Conservation (phyloP, 140 eudicot species). For the Anethum foeniculum region DNA sequence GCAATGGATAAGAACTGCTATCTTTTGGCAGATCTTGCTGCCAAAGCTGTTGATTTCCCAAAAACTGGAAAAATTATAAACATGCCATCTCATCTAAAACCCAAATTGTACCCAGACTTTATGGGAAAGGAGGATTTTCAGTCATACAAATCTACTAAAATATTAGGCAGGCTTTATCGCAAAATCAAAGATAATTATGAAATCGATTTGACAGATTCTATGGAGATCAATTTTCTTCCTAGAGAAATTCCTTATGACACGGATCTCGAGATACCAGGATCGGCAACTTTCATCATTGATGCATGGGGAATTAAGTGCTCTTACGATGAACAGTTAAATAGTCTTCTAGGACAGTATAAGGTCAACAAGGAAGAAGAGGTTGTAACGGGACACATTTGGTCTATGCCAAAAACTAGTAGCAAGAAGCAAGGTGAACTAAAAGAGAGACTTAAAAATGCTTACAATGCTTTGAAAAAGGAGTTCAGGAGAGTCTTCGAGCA, state of each 20-base stretch:
- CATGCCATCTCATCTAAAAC: constrained; percentile 58
- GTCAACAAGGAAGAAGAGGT: constrained; percentile 80
- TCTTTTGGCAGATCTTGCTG: constrained; percentile 73
- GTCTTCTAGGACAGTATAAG: constrained; percentile 81
- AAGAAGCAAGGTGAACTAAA: constrained; percentile 75
- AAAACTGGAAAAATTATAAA: constrained; percentile 69
- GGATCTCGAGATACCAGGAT: constrained; percentile 53
- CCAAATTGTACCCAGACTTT: constrained; percentile 77
- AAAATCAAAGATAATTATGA: constrained; percentile 43
- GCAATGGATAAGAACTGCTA: constrained; percentile 71
- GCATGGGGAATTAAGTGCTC: constrained; percentile 68
- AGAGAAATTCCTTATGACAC: constrained; percentile 42
- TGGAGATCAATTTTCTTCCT: constrained; percentile 25
- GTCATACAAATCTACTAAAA: constrained; percentile 53
- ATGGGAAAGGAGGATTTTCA: constrained; percentile 79
- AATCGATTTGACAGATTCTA: constrained; percentile 19
- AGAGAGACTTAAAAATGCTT: constrained; percentile 77
- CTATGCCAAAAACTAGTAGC: constrained; percentile 67
- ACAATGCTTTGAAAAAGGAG: constrained; percentile 60
- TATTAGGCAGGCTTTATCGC: constrained; percentile 67
- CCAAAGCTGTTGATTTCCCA: constrained; percentile 87
- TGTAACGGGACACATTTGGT: constrained; percentile 92
- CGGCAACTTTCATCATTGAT: constrained; percentile 27
- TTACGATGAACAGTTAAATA: constrained; percentile 54
- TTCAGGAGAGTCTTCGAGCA: constrained; percentile 66